These are phyloP conservation scores for Saccharum spontaneum DNA, from an alignment of 176 grass and related monocot genomes.

Conservation along the genomic window DNA sequence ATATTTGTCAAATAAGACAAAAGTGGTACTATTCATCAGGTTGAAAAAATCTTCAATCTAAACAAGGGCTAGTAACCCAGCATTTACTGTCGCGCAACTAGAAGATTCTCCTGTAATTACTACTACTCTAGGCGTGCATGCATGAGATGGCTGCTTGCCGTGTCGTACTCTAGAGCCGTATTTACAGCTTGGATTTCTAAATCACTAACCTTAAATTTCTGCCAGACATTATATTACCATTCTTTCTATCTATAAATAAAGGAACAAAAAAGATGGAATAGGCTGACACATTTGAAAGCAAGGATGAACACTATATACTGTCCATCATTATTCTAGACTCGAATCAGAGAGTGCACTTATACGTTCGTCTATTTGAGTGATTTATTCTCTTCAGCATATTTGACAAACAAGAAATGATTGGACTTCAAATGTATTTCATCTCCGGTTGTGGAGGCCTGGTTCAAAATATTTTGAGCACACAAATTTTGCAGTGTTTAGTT, in stretches of 20 bases:
- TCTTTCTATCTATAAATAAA: too few species aligned
- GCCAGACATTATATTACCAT: too few species aligned
- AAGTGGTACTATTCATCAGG: too few species aligned
- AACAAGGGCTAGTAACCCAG: background rate
- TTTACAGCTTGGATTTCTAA: background rate
- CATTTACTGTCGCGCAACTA: background rate
- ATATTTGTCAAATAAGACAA: too few species aligned
- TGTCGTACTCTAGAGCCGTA: background rate
- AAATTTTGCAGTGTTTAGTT: background rate
- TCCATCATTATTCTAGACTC: too few species aligned
- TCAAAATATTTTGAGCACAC: background rate
- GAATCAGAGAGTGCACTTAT: too few species aligned
- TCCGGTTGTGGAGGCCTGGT: background rate
- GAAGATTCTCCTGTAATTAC: background rate
- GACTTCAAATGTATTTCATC: background rate
- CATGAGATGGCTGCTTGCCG: background rate
- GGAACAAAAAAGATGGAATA: too few species aligned
- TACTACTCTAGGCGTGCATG: background rate
- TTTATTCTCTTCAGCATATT: background rate
- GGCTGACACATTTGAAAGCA: too few species aligned
- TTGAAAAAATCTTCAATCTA: too few species aligned
- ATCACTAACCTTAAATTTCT: background rate
- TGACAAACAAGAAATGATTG: background rate
- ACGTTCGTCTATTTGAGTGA: too few species aligned
- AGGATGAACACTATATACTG: too few species aligned